phyloP scores from a whole-genome alignment of 352 stramenopile genomes.

The Elongisporangium anandrum region DNA sequence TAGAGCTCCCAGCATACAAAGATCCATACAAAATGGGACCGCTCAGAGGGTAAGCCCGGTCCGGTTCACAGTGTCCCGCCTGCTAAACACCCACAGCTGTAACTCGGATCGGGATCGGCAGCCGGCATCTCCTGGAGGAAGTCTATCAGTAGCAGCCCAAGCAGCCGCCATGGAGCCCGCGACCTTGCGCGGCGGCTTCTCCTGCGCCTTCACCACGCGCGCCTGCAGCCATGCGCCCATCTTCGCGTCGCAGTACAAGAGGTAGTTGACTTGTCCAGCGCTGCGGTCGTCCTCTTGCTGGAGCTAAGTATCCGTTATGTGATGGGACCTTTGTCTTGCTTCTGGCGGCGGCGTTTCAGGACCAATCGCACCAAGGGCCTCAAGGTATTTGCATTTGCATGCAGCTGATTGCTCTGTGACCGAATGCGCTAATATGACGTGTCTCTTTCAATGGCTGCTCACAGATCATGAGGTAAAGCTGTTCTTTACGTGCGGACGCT shows the following conservation, averaged over 20 bases:
- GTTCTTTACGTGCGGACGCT: too few species aligned
- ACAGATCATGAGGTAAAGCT: not conserved
- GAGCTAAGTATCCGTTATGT: not conserved
- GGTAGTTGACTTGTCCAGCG: not conserved
- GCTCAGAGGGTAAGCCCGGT: too few species aligned
- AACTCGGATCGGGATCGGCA: too few species aligned
- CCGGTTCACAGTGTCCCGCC: too few species aligned
- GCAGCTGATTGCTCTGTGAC: not conserved
- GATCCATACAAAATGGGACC: too few species aligned
- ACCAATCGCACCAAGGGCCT: not conserved
- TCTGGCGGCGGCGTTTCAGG: not conserved
- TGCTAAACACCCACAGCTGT: too few species aligned
- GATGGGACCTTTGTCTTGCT: not conserved
- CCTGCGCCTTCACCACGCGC: not conserved
- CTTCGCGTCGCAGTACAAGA: not conserved
- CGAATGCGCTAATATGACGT: not conserved
- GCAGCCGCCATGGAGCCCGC: not conserved
- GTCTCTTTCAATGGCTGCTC: not conserved
- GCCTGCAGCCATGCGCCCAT: not conserved
- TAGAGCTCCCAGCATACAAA: too few species aligned
- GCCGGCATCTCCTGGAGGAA: too few species aligned
- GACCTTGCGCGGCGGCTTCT: not conserved
- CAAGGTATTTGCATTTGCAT: not conserved
- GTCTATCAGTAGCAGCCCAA: too few species aligned
- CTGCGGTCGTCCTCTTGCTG: not conserved